Base-by-base conservation (phyloP, 2,329 filamentous ascomycete genomes). In the Aspergillus brunneoviolaceus region DNA sequence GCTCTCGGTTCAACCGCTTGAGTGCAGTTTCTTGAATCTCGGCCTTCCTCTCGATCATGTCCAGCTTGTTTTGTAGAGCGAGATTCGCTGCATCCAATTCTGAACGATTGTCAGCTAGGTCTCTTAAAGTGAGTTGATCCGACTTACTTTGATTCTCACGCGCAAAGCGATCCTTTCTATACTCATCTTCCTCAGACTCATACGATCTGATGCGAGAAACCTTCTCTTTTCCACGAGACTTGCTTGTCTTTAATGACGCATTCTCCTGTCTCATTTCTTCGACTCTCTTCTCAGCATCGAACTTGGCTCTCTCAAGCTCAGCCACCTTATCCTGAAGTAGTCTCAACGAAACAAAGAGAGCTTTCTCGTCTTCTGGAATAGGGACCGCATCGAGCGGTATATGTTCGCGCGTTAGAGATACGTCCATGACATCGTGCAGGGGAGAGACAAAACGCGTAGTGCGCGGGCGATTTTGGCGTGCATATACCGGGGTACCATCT, bases 311-410 rank as follows among this genome's bases (percentile, higher is more conserved):
- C 67, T 88, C 85, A 51, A 88, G 76, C 53, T 83, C 77, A 0
- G 80, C 75, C 47, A 87, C 80, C 67, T 84, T 85, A 48, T 86
- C 84, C 64, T 86, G 81, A 11, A 87, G 72, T 19, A 85, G 73
- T 55, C 85, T 80, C 16, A 88, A 75, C 11, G 84, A 85, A n/a
- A 84, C 79, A 67, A 86, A 86, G 51, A 89, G 81, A 2, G 82
- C 82, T 70, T 88, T 86, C 63, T 88, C 86, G 52, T 88, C 85
- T 12, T 83, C 79, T 0, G 85, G 85, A 50, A 87, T 79, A 0
- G 84, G 80, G 11, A 87, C 76, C 12, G 80, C 78, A 42, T 85
- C 80, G 21, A 88, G 73, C 0, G 80, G 78, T 12, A 78, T 70
- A 66, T 86, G 78, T 42, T 74, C 70, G 12, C 69, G 72, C 21